Conservation (phyloP, 495 filamentous ascomycete genomes). For the Penicillium soppii region DNA sequence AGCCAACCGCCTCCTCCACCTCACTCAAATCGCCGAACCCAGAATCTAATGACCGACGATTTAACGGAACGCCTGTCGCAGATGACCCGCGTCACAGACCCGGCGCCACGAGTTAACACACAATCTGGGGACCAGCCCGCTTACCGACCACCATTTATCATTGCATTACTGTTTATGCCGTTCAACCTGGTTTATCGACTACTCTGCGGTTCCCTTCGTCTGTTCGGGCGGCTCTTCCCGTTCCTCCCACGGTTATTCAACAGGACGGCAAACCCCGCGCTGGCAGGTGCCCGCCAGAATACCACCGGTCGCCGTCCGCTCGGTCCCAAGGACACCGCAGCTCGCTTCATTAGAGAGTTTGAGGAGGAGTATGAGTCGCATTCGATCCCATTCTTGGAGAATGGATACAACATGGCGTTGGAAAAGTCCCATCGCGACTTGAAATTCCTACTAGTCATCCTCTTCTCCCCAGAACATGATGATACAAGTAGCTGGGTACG, state of each 20-base stretch:
- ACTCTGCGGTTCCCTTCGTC: conserved; percentile 57
- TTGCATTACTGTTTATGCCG: conserved; percentile 77
- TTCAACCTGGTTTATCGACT: conserved; percentile 75
- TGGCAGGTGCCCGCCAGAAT: conserved; percentile 53
- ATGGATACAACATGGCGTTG: conserved; percentile 84
- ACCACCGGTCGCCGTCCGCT: conserved; percentile 69
- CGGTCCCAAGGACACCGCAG: conserved; percentile 81
- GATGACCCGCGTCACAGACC: conserved; percentile 30
- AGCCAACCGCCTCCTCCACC: conserved; percentile 58
- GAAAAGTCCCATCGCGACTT: conserved; percentile 88
- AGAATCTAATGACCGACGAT: conserved; percentile 60
- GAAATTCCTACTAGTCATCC: conserved; percentile 81
- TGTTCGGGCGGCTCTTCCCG: conserved; percentile 74
- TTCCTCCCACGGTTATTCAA: conserved; percentile 75
- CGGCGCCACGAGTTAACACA: conserved; percentile 79
- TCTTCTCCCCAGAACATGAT: conserved; percentile 90
- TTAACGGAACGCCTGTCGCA: conserved; percentile 46
- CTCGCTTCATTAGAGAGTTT: conserved; percentile 85
- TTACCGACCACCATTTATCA: conserved; percentile 67
- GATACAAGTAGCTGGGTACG: conserved; percentile 81
- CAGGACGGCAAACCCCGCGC: conserved; percentile 46
- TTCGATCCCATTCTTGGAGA: conserved; percentile 72
- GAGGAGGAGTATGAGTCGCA: conserved; percentile 84
- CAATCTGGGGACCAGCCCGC: conserved; percentile 62
- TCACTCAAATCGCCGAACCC: conserved; percentile 52